Base-by-base conservation (phyloP, 108 stramenopile genomes). In the Epipyxis sp. region DNA sequence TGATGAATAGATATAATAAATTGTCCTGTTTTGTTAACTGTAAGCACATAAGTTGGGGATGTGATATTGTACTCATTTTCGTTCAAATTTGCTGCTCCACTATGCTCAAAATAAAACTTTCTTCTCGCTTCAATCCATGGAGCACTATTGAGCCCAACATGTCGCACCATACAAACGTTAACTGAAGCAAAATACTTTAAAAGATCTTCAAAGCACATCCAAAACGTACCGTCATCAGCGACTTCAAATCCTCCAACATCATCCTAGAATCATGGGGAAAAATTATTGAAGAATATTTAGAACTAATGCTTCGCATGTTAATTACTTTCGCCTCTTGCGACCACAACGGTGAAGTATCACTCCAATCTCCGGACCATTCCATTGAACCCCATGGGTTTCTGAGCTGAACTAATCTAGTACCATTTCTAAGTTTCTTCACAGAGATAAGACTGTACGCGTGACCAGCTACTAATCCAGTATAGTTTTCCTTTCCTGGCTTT, bases 331-430 rank as follows among this genome's bases (percentile, higher is more conserved):
- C 79, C 59, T 85, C 59, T 67, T 81, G 65, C 25, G 71, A 65
- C 85, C 85, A 85, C 34, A 37, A 16, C 29, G 54, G 40, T 0
- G 78, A 79, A 29, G 71, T 78, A 59, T 85, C 85, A 42, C 50
- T 50, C 87, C 87, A 87, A 16, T 40, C 82, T 25, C 87, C 87
- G 59, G 82, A 79, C 87, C 87, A 87, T 78, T 87, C 87, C 59
- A 58, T 72, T 13, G 74, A 79, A 59, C 87, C 86, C 85, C 85
- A 85, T 0, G 85, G 85, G 67, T 85, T 85, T 6, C 85, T 78
- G 59, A 85, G 58, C 29, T 82, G 78, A 1, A 85, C 34, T 13
- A 85, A 45, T 34, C 69, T 76, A 69, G 59, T 74, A 0, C 76
- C 79, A 1, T 45, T 46, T 39, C 40, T 62, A 39, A 62, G 3